phyloP scores from a whole-genome alignment of 2,329 filamentous ascomycete genomes.

The Colletotrichum chlorophyti region DNA sequence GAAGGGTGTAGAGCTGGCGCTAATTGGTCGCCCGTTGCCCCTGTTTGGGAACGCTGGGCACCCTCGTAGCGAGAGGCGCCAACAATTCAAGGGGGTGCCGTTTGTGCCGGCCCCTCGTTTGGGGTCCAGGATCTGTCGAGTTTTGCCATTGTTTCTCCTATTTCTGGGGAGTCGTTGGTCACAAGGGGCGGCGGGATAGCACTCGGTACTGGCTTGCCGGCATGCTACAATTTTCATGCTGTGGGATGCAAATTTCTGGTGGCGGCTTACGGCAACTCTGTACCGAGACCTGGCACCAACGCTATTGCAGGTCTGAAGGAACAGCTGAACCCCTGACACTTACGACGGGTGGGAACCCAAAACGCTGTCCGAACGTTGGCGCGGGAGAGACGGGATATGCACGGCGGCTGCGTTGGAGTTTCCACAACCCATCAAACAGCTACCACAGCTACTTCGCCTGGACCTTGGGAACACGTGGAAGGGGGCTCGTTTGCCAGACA shows the following conservation, averaged over 20 bases:
- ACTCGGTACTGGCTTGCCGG: no score
- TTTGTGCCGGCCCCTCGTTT: no score
- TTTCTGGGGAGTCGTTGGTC: no score
- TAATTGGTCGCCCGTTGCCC: background rate
- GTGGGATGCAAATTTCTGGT: no score
- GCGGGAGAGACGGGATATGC: constrained; percentile 8
- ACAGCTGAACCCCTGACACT: constrained; percentile 10
- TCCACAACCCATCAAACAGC: background rate
- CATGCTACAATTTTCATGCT: no score
- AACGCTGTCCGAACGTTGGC: constrained; percentile 18
- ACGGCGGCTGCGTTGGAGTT: constrained; percentile 5
- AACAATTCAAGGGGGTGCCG: background rate
- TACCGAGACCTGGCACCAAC: no score
- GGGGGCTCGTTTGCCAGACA: no score
- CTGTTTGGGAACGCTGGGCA: constrained; percentile 1
- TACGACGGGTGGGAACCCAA: constrained; percentile 2
- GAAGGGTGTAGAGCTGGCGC: background rate
- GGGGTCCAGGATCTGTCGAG: no score
- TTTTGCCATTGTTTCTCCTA: constrained; percentile 1
- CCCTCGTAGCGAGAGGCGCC: background rate
- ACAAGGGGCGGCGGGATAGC: no score
- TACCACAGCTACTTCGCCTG: background rate
- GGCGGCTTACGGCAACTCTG: no score
- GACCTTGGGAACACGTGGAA: no score
- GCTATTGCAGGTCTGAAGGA: no score